phyloP scores from a whole-genome alignment of 2,329 filamentous ascomycete species.

The Cercospora zeina region DNA sequence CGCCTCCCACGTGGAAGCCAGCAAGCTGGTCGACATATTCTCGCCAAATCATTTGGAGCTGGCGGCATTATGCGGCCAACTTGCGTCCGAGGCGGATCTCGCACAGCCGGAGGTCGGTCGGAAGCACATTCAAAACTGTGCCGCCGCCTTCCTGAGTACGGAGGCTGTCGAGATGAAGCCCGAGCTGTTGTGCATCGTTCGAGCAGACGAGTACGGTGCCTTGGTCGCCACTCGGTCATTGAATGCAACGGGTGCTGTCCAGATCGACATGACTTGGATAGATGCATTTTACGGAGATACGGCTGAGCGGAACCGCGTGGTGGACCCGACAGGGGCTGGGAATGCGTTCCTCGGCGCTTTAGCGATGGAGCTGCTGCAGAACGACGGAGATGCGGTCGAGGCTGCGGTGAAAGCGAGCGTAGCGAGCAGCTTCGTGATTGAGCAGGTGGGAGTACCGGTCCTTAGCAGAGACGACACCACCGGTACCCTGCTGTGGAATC shows the following conservation, averaged over 20 bases:
- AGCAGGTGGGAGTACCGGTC: conserved; percentile 36
- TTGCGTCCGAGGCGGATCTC: conserved; percentile 15
- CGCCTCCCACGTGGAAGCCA: conserved; percentile 26
- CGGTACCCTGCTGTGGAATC: conserved; percentile 51
- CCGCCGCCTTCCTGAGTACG: conserved; percentile 25
- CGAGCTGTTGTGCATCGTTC: conserved; percentile 29
- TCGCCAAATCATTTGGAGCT: conserved; percentile 39
- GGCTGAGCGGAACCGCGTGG: conserved; percentile 26
- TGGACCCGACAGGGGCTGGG: conserved; percentile 37
- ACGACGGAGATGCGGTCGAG: conserved; percentile 23
- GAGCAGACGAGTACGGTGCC: conserved; percentile 34
- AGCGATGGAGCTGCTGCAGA: conserved; percentile 32
- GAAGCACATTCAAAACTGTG: conserved; percentile 28
- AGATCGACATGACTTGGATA: conserved; percentile 28
- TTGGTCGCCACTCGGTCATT: conserved; percentile 24
- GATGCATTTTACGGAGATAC: conserved; percentile 27
- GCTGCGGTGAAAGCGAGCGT: conserved; percentile 35
- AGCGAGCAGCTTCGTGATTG: conserved; percentile 35
- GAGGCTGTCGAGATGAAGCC: conserved; percentile 10
- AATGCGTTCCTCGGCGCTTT: conserved; percentile 38
- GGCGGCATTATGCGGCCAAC: conserved; percentile 28
- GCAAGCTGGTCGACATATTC: conserved; percentile 33
- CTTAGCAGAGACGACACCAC: conserved; percentile 25
- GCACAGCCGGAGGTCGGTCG: conserved; percentile 20
- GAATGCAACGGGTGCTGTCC: conserved; percentile 3